phyloP scores from a whole-genome alignment of 176 grass and related monocot genomes.

The Oryza nivara region DNA sequence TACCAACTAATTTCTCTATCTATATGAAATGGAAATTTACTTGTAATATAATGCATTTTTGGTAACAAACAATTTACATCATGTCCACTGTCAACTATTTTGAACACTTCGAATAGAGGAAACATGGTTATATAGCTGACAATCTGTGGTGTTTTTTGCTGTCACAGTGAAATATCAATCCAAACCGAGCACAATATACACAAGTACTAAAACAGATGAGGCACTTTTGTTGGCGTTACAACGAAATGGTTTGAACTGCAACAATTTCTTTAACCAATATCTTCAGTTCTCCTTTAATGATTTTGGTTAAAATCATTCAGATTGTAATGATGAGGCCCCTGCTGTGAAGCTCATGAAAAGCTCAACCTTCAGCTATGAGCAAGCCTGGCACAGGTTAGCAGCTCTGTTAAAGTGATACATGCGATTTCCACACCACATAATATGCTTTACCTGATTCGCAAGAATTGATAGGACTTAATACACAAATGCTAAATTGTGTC shows the following conservation, averaged over 20 bases:
- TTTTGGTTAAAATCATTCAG: conserved; percentile 48
- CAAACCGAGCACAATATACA: conserved; percentile 83
- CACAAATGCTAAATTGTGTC: conserved; percentile 11
- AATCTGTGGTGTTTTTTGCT: conserved; percentile 35
- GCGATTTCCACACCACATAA: too few species aligned
- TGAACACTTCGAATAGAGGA: background rate
- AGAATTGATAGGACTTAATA: conserved; percentile 2
- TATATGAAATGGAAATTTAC: conserved; percentile 14
- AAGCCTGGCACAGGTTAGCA: conserved; percentile 93
- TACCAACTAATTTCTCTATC: background rate
- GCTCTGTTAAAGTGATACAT: conserved; percentile 19
- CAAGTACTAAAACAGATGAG: conserved; percentile 95
- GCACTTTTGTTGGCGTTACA: conserved; percentile 80
- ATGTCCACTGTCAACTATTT: conserved; percentile 22
- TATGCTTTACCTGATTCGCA: conserved; percentile 7
- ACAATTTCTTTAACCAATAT: conserved; percentile 23
- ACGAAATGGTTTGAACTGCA: conserved; percentile 63
- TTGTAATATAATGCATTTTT: conserved; percentile 29
- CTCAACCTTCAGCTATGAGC: conserved; percentile 95
- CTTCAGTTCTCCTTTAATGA: conserved; percentile 19
- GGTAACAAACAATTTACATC: background rate
- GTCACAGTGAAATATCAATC: conserved; percentile 86
- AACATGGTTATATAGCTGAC: conserved; percentile 41
- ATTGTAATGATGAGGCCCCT: conserved; percentile 55
- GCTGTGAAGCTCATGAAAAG: conserved; percentile 87